Evolutionary conservation across 1,284 basidiomycete species (phyloP), one percentile per base, ranked within the genome.

Genomic region (Fistulinella cinereoalba): DNA sequence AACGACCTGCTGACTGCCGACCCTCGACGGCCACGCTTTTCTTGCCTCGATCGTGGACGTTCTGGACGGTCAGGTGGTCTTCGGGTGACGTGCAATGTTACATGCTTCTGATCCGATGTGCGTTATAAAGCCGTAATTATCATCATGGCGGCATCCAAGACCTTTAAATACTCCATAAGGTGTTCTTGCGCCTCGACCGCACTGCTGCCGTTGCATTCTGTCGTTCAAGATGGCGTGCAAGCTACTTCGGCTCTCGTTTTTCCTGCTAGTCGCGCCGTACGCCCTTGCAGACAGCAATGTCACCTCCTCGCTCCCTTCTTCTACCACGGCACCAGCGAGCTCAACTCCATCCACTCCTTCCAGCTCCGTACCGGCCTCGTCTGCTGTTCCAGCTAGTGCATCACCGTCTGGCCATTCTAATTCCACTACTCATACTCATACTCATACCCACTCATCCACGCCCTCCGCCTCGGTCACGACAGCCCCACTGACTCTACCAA

Each of bases 401-500:
- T 22, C 34, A 18, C 9, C 18, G 2, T 34, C 51, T 10, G 11
- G 15, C 5, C 4, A 24, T 21, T 18, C 39, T 18, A 24, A 18
- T 24, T 47, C 48, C 9, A 21, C 33, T 8, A 25, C 15, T 21
- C 9, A 33, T 13, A 50, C n/a, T 29, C 43, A 55, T 11, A 41
- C 43, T 21, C 10, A 40, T 11, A 37, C 56, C 7, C 41, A 40
- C 4, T 22, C 41, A 21, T 34, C 47, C 12, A 43, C 51, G n/a
- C 29, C n/a, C 10, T 13, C n/a, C n/a, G n/a, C 43, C 9, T 28
- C 52, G 0, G 52, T 59, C 13, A 47, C 50, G 22, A 52, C 53
- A 4, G 56, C 51, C 6, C 64, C 58, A 29, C 46, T 57, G 10
- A 64, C 48, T 28, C 21, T 65, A 19, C 60, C 62, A 18, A 55